phyloP scores from a whole-genome alignment of 2,329 filamentous ascomycete species.

The Cladophialophora exuberans region DNA sequence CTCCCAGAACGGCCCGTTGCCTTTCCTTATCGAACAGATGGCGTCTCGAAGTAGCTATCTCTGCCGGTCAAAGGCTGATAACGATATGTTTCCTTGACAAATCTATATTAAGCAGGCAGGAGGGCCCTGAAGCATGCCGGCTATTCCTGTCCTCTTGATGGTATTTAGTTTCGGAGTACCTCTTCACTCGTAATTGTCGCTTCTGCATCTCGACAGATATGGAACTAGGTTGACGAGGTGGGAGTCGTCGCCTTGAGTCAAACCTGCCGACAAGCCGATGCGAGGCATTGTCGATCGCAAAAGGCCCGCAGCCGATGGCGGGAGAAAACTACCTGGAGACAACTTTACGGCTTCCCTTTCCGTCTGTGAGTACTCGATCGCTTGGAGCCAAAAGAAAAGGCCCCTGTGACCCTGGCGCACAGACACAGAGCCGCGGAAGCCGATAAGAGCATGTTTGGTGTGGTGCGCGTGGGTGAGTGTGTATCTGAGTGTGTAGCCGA shows the following conservation, averaged over 20 bases:
- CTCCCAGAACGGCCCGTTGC: constrained; percentile 6
- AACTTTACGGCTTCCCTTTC: neutral
- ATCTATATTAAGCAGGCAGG: neutral
- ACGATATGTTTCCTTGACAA: constrained; percentile 15
- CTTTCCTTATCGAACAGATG: constrained; percentile 13
- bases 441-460: no score
- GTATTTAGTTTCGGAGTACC: no score
- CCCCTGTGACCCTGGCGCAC: no score
- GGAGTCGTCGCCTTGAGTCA: neutral
- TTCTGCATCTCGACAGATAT: constrained; percentile 5
- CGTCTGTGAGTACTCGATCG: no score
- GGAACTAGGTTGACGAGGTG: constrained; percentile 7
- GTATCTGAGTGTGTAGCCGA: no score
- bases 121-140: constrained; percentile 1
- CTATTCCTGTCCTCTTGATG: neutral
- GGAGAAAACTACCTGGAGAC: neutral
- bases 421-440: no score
- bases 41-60: constrained; percentile 5
- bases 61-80: constrained; percentile 5
- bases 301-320: neutral
- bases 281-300: neutral
- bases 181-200: neutral
- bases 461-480: no score
- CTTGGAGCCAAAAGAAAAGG: no score
- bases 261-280: constrained; percentile 1